These are phyloP conservation scores for Scleromitrula shiraiana DNA, from an alignment of 2,329 filamentous ascomycete genomes.

Conservation along the genomic window DNA sequence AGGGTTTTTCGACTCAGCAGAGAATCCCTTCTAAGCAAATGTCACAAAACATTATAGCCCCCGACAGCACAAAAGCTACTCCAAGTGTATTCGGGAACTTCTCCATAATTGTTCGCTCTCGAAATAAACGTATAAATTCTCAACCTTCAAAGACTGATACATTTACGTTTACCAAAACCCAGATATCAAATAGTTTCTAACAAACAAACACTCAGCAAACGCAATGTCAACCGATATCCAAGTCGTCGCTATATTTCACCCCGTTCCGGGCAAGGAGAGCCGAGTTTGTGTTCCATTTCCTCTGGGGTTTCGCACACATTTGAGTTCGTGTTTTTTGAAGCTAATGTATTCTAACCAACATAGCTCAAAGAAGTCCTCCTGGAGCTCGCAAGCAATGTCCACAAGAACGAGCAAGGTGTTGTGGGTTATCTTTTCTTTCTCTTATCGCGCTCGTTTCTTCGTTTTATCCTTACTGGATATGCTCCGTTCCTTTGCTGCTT, in stretches of 20 bases:
- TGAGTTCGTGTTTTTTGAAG: background rate
- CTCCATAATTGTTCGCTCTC: no score
- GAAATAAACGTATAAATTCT: background rate
- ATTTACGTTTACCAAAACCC: background rate
- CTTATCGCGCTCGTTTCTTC: background rate
- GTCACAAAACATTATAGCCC: no score
- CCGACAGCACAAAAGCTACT: no score
- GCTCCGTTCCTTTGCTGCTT: background rate
- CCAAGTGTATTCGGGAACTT: no score
- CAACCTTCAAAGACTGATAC: background rate
- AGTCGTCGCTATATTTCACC: slow-evolving; percentile 1
- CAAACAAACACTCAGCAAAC: background rate
- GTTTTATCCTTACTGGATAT: background rate
- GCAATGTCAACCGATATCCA: background rate
- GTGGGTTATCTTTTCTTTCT: background rate
- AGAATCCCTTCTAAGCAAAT: no score
- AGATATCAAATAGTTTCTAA: background rate
- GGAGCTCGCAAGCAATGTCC: background rate
- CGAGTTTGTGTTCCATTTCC: background rate
- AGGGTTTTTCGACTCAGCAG: no score
- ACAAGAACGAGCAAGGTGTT: background rate
- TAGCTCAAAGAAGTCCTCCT: background rate
- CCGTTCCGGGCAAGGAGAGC: background rate
- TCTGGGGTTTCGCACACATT: background rate
- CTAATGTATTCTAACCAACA: background rate